Base-by-base conservation (phyloP, 2,329 filamentous ascomycete species). In the Camptophora hylomeconis region DNA sequence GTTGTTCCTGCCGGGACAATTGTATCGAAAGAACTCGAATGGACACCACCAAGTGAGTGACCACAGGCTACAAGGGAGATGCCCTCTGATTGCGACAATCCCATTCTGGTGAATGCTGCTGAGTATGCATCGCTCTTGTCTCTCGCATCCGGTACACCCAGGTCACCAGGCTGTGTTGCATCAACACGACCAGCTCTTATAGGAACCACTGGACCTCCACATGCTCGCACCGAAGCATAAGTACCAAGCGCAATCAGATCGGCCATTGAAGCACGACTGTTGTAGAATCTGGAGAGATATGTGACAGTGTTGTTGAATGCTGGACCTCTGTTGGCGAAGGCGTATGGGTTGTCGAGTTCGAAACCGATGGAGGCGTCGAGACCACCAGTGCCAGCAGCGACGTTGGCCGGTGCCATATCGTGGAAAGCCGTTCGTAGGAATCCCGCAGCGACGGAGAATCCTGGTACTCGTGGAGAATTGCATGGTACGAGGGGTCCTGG, bases 1-100 rank as follows among this genome's bases (percentile, higher is more conserved):
- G 46, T 45, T 28, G 47, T 46, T 11, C 40, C 31, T 2, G 41
- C 35, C 6, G 43, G 36, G 7, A 51, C 47, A 24, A 54, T 49
- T 17, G 49, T 40, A 8, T 51, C 51, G 28, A 43, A 47, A 12
- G 45, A 46, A 17, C 35, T 40, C 16, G 41, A 39, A 28, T 54
- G 50, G 6, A 54, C 49, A n/a, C 49, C 45, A 11, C 52, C 52
- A 17, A 55, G 39, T 2, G 44, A 47, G 31, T 55, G 52, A 2
- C 52, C 52, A 30, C 51, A 55, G 6, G 52, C 50, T 14, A 47
- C 43, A 17, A 55, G 28, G 10, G 34, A 38, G 22, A 48, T 37
- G 24, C 21, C 37, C 19, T 45, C 45, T 32, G 37, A 36, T 16
- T 41, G 38, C 11, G 36, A 45, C 20, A 55, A 44, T 3, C 50